A percentile compares a stretch with the other conserved stretches of the same genome.
Conservation (phyloP, 495 filamentous ascomycete species). For the Aspergillus homomorphus region DNA sequence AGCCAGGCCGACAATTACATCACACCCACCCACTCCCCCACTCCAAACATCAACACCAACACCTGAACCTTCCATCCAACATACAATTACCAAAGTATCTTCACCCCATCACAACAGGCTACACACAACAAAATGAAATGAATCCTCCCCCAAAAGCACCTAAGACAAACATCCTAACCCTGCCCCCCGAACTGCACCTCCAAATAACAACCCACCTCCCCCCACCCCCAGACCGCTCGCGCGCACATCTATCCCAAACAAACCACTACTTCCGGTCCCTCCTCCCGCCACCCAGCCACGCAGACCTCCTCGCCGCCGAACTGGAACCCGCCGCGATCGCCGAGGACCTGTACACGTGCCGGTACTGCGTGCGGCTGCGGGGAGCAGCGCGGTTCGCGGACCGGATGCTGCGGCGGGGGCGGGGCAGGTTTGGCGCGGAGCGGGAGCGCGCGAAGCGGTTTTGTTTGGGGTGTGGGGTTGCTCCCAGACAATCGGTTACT, state of each 20-base stretch:
- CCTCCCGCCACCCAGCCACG: constrained; percentile 25
- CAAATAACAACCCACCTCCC: constrained; percentile 53
- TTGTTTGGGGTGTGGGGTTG: constrained; percentile 36
- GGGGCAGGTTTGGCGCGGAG: constrained; percentile 15
- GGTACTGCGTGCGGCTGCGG: constrained; percentile 36
- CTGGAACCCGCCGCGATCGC: constrained; percentile 22
- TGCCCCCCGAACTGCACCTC: constrained; percentile 58
- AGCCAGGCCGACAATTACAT: background rate
- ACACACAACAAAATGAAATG: background rate
- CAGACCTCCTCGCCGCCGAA: constrained; percentile 29
- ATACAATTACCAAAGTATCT: background rate
- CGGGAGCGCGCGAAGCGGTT: constrained; percentile 30
- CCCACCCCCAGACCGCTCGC: constrained; percentile 51
- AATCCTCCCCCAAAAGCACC: background rate
- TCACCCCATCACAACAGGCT: background rate
- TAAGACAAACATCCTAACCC: constrained; percentile 6
- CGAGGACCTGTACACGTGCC: constrained; percentile 33
- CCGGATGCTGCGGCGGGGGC: constrained; percentile 29
- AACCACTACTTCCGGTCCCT: constrained; percentile 27
- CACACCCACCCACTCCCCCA: background rate
- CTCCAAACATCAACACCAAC: background rate
- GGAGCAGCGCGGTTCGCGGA: constrained; percentile 28
- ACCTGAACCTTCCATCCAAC: background rate
- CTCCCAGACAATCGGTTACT: constrained; percentile 18
- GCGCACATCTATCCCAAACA: constrained; percentile 47